Base-by-base conservation (phyloP, 441 rosid genomes). In the Melastoma candidum region DNA sequence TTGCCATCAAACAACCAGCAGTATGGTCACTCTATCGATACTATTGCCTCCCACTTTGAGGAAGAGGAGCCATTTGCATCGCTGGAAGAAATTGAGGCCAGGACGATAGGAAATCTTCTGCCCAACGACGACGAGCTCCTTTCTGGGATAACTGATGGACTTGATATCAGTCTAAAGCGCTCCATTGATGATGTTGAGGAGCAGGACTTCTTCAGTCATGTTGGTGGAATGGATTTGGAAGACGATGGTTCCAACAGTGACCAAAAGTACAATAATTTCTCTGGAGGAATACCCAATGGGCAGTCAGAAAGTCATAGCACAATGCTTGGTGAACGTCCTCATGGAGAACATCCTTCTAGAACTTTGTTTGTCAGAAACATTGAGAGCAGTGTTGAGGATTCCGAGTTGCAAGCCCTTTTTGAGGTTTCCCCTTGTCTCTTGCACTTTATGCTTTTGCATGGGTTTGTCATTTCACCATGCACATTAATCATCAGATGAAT, bases 141-240 rank as follows among this genome's bases (percentile, higher is more conserved):
- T 60, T 80, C 84, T 41, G 87, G 81, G 56, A 81, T 83, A 62
- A 73, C 64, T 64, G 81, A 71, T 66, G 81, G 71, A 44, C 65
- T 70, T 53, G 82, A 59, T 54, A 60, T 63, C 62, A 52, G 66
- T 62, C 56, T 12, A 48, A 57, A 36, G 63, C 64, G 68, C 61
- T 74, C 51, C 68, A 64, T 75, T 52, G 79, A 80, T 55, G 90
- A 80, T 51, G 53, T 68, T 32, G 84, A 80, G 59, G 90, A 83
- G 36, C 69, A 69, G 58, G 90, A 83, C 63, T 66, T 83, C 11
- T 83, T 83, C 60, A 69, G 81, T 67, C 77, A 79, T 65, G 75
- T 77, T 36, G 90, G 90, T 25, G 90, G 90, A 61, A 54, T 83
- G 87, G 90, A 83, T 59, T 63, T 83, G 57, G 90, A 77, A 69